A percentile compares a stretch with the other conserved stretches of the same genome.
Conservation (phyloP, 805 yeast species). For the Candida chilensis region DNA sequence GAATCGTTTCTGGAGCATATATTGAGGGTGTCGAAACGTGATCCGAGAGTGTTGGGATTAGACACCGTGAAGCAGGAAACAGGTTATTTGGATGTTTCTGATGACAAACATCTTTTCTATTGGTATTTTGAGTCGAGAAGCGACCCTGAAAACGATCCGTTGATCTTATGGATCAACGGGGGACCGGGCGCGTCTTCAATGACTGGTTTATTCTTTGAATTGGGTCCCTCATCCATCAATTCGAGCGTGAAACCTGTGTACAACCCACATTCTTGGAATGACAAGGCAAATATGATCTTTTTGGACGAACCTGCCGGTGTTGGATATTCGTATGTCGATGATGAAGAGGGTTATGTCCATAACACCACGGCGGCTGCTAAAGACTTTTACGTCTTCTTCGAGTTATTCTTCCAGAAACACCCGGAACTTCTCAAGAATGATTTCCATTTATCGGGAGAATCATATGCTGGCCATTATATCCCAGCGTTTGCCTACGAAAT, state of each 20-base stretch:
- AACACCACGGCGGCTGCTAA: slow-evolving; percentile 10
- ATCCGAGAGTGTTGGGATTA: slow-evolving; percentile 64
- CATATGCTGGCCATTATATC: slow-evolving; percentile 16
- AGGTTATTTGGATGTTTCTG: slow-evolving; percentile 81
- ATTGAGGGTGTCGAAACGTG: slow-evolving; percentile 49
- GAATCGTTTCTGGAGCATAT: no score
- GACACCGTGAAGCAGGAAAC: slow-evolving; percentile 76
- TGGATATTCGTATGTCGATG: slow-evolving; percentile 11
- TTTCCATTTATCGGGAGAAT: slow-evolving; percentile 18
- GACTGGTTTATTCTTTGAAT: slow-evolving; percentile 18
- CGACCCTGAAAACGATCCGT: slow-evolving; percentile 18
- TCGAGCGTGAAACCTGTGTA: slow-evolving; percentile 11
- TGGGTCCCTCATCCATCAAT: slow-evolving; percentile 17
- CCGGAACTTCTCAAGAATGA: slow-evolving; percentile 9
- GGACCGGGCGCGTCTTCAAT: slow-evolving; percentile 20
- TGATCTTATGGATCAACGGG: slow-evolving; percentile 20
- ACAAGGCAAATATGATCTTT: slow-evolving; percentile 17
- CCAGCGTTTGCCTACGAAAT: slow-evolving; percentile 13
- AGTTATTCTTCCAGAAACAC: slow-evolving; percentile 15
- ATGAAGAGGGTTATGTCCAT: slow-evolving; percentile 11
- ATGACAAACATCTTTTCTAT: slow-evolving; percentile 78
- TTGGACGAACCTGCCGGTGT: slow-evolving; percentile 16
- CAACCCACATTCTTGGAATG: slow-evolving; percentile 19
- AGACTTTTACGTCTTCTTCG: slow-evolving; percentile 13
- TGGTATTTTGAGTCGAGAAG: slow-evolving; percentile 24